Evolutionary conservation across 495 filamentous ascomycete genomes (phyloP).

Genomic region (Hypoxylon fuscum): DNA sequence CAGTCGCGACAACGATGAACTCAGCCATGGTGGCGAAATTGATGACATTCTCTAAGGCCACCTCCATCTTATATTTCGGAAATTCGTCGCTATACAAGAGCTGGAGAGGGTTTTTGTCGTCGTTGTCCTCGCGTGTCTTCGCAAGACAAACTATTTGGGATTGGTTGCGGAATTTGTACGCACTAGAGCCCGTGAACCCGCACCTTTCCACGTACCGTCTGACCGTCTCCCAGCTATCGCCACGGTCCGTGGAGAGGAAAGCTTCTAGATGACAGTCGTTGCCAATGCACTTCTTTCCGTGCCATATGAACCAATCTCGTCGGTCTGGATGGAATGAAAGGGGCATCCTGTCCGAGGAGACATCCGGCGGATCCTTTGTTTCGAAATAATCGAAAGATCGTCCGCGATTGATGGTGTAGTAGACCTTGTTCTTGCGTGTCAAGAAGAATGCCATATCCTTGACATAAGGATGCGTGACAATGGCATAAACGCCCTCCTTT

Average conservation of each 20-base stretch:
- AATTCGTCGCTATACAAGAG: constrained; percentile 79
- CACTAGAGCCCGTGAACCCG: constrained; percentile 75
- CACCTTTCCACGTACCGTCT: constrained; percentile 76
- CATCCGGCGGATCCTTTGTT: constrained; percentile 56
- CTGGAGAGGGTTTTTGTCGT: constrained; percentile 67
- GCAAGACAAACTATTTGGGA: constrained; percentile 85
- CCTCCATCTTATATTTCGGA: constrained; percentile 66
- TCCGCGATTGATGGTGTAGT: constrained; percentile 81
- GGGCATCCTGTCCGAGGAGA: constrained; percentile 45
- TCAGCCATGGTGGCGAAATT: constrained; percentile 93
- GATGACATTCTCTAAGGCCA: constrained; percentile 73
- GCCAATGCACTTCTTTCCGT: constrained; percentile 68
- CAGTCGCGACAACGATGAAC: constrained; percentile 89
- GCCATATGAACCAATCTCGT: constrained; percentile 91
- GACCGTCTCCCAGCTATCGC: constrained; percentile 76
- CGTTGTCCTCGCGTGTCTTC: constrained; percentile 69
- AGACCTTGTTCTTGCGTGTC: constrained; percentile 71
- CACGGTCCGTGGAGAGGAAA: constrained; percentile 76
- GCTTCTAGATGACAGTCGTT: constrained; percentile 77
- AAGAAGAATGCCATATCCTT: constrained; percentile 88
- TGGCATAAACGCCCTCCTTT: constrained; percentile 68
- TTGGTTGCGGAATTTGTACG: constrained; percentile 66
- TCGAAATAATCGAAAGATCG: constrained; percentile 72
- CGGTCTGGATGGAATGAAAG: constrained; percentile 82
- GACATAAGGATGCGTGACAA: constrained; percentile 79